These are phyloP conservation scores for Skeletonema costatum DNA, from an alignment of 108 stramenopile genomes.

Conservation along the genomic window DNA sequence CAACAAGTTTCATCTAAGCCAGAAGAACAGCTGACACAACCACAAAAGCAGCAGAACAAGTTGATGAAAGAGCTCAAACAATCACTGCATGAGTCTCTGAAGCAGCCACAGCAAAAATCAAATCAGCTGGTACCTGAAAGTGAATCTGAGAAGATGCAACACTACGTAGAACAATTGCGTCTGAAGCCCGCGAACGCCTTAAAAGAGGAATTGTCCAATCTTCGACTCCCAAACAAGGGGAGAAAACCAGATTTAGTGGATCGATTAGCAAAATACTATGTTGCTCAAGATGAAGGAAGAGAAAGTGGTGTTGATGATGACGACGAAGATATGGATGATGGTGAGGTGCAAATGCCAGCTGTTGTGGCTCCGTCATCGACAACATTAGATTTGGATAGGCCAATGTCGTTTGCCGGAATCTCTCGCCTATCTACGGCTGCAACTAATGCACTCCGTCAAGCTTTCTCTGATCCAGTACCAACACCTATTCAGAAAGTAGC, in stretches of 20 bases:
- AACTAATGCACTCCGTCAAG: slow-evolving; percentile 61
- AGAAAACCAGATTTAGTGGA: slow-evolving; percentile 80
- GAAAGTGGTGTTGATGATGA: slow-evolving; percentile 17
- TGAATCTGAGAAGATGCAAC: slow-evolving; percentile 12
- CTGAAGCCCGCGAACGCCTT: slow-evolving; percentile 68
- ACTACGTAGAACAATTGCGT: slow-evolving; percentile 46
- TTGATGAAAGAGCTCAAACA: slow-evolving; percentile 34
- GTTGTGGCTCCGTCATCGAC: neutral
- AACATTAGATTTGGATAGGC: slow-evolving; percentile 11
- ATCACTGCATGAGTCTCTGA: slow-evolving; percentile 24
- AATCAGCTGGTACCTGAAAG: neutral
- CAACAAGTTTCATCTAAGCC: neutral
- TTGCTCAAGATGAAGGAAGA: slow-evolving; percentile 22
- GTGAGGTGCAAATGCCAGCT: neutral
- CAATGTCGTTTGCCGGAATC: slow-evolving; percentile 64
- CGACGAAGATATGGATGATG: neutral
- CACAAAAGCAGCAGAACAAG: slow-evolving; percentile 26
- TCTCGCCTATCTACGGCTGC: slow-evolving; percentile 63
- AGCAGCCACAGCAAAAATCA: neutral
- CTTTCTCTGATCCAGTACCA: slow-evolving; percentile 52
- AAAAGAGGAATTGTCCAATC: slow-evolving; percentile 64
- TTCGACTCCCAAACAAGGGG: slow-evolving; percentile 59
- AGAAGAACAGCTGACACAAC: slow-evolving; percentile 15
- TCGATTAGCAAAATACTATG: slow-evolving; percentile 70
- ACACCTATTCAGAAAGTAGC: slow-evolving; percentile 78